A percentile compares a stretch with the other conserved stretches of the same genome.
These are phyloP conservation scores for Kappamyces sp. DNA, from an alignment of 192 early-diverging fungal species.

Conservation along the genomic window DNA sequence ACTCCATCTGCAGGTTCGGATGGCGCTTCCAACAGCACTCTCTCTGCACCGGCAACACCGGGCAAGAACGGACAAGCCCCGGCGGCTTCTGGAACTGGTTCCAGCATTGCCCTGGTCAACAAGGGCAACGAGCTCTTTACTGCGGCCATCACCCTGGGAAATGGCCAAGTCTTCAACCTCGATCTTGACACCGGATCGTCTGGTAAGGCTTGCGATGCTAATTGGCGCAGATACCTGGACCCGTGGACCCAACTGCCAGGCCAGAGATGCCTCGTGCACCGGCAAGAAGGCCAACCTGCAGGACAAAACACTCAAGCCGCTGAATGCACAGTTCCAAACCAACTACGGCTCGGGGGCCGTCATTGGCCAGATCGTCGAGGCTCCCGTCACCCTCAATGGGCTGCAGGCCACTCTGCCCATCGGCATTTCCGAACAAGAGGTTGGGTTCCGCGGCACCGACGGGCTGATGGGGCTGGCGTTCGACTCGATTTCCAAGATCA, in stretches of 20 bases:
- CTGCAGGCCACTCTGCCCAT: conserved; percentile 5
- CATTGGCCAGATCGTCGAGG: conserved; percentile 8
- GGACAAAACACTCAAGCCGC: too few species aligned
- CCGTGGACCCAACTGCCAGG: too few species aligned
- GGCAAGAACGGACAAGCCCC: too few species aligned
- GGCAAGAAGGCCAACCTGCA: too few species aligned
- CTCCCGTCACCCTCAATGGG: conserved; percentile 22
- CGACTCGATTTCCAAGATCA: conserved; percentile 27
- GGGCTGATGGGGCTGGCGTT: conserved; percentile 37
- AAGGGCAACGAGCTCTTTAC: conserved; percentile 6
- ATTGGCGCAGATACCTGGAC: too few species aligned
- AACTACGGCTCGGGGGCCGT: conserved; percentile 12
- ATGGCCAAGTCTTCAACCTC: conserved; percentile 3
- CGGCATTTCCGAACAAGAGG: conserved; percentile 17
- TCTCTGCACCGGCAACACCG: too few species aligned
- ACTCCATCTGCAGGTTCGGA: too few species aligned
- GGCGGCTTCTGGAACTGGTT: background rate
- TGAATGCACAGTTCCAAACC: background rate
- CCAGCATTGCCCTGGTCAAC: background rate
- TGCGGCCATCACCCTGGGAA: conserved; percentile 10
- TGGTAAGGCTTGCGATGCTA: too few species aligned
- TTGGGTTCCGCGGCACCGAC: conserved; percentile 17
- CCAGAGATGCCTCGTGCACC: too few species aligned
- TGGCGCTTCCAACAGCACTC: too few species aligned
- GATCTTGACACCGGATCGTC: conserved; percentile 12